Evolutionary conservation across 306 rosid genomes (phyloP), one percentile per base, ranked within the genome.

Genomic region (Hippophae rhamnoides): DNA sequence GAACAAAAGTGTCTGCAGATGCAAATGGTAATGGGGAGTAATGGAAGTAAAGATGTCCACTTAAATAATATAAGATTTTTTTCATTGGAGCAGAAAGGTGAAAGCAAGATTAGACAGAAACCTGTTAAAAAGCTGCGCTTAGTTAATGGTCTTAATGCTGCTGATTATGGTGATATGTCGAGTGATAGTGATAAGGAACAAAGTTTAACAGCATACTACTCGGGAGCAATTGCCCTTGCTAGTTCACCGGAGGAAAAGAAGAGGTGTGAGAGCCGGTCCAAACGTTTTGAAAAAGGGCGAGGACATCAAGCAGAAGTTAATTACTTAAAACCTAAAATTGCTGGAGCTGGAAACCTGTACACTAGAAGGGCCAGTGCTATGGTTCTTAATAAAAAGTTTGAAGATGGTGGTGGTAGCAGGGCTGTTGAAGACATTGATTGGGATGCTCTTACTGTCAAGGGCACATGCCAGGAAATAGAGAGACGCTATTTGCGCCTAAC

Each of bases 391-490:
- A 85, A 82, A 72, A 79, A 43, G 65, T 75, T 88, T 72, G 99
- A 93, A 66, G 82, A 88, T 51, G 84, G 83, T 73, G 84, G 83
- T 73, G 80, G 76, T 57, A 73, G 71, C 76, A 77, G 84, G 75
- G 99, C 99, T 68, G 99, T 93, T 68, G 99, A 93, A 76, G 99
- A 93, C 74, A 88, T 93, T 75, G 97, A 93, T 72, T 93, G 99
- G 99, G 99, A 93, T 80, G 79, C 99, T 65, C 90, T 93, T 67
- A 93, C 95, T 62, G 93, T 93, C 48, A 93, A 88, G 85, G 99
- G 99, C 72, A 86, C 95, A 25, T 93, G 97, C 82, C 95, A 84
- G 70, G 97, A 88, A 78, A 84, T 88, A 78, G 99, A 93, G 76
- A 93, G 88, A 75, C 86, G 90, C 13, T 93, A 93, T 71, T 82